Base-by-base conservation (phyloP, 2,329 filamentous ascomycete species). In the Talaromyces sp. region DNA sequence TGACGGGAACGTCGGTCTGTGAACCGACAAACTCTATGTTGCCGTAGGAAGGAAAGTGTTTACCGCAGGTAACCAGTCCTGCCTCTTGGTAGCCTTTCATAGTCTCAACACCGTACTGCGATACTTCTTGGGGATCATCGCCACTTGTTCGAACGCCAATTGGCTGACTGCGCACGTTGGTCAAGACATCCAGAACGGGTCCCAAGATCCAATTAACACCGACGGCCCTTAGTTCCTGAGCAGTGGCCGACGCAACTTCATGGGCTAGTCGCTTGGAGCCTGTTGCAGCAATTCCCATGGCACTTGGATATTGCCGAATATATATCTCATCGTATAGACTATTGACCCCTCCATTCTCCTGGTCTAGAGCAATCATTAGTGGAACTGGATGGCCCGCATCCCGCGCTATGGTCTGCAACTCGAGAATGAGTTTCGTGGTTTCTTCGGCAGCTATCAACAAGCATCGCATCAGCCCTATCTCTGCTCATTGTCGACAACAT, bases 321-420 rank as follows among this genome's bases (percentile, higher is more conserved):
- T 93, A 95, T 71, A 95, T 91, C 69, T 96, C 92, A 74, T 98
- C 93, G 71, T 96, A 97, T 2, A 98, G 84, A 77, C 92, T 96
- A 79, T 97, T 98, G 75, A 97, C 93, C 2, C 93, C 93, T 67
- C 95, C 95, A 86, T 99, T 98, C 76, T 99, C 95, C 74, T 99
- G 95, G 73, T 98, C 95, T 40, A 98, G 81, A 42, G 90, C 93
- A 69, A 99, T 97, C 61, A 96, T 82, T 18, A 99, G 80, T 1
- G 95, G 95, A 2, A 93, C 88, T 2, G 90, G 89, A 75, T 98
- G 93, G 21, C 93, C 93, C 64, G 93, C 89, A 76, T 96, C 85
- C 72, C 91, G 90, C 40, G 95, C 95, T 72, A 96, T 93, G 57
- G 88, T 92, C 77, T 99, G 95, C 50, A 99, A 82, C 72, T 98